Conservation (phyloP, 805 yeast genomes). For the Candida easanensis region DNA sequence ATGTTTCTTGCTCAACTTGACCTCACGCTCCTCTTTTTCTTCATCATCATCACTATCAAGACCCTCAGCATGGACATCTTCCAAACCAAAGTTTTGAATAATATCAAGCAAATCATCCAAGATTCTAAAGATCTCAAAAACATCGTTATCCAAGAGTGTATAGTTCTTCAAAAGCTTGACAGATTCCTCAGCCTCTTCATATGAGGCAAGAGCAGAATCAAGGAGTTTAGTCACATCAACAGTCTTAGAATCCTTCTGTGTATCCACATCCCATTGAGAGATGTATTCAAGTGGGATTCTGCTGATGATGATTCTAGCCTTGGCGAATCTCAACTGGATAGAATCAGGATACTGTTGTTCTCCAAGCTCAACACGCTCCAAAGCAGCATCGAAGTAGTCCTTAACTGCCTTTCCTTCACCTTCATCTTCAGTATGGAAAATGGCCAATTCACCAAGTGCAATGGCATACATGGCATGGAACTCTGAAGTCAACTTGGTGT, state of each 20-base stretch:
- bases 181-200: conserved; percentile 40
- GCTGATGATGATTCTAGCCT: conserved; percentile 52
- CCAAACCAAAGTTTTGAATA: conserved; percentile 61
- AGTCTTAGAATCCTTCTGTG: conserved; percentile 32
- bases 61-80: conserved; percentile 49
- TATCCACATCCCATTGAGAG: conserved; percentile 44
- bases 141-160: conserved; percentile 37
- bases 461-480: conserved; percentile 76
- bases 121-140: conserved; percentile 51
- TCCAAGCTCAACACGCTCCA: conserved; percentile 67
- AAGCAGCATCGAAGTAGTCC: conserved; percentile 65
- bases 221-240: conserved; percentile 36
- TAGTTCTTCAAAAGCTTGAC: conserved; percentile 25
- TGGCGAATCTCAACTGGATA: conserved; percentile 47
- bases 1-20: conserved; percentile 44
- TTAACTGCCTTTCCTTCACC: conserved; percentile 36
- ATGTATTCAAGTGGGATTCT: conserved; percentile 59
- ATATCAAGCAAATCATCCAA: conserved; percentile 70
- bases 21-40: conserved; percentile 34
- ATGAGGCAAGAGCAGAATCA: conserved; percentile 44
- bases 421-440: conserved; percentile 48
- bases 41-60: conserved; percentile 56
- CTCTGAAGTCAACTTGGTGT: conserved; percentile 38
- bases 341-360: conserved; percentile 46
- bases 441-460: conserved; percentile 63